Percentiles rank a stretch among this genome's conserved stretches.
These are phyloP conservation scores for Fusarium sacchari DNA, from an alignment of 2,329 filamentous ascomycete genomes.

Conservation along the genomic window DNA sequence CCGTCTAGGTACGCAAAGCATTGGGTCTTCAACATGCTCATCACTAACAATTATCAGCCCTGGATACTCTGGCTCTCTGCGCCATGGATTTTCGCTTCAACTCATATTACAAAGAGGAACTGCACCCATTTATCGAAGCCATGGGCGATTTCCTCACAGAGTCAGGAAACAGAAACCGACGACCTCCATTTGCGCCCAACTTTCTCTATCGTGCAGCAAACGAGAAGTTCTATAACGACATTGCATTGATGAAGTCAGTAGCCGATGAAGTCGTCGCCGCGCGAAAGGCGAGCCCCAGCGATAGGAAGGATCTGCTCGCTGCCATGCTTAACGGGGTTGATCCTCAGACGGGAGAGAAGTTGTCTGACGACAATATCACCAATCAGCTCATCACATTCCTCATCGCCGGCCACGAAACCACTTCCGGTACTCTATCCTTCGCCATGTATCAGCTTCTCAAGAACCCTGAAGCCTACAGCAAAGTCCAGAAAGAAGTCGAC, in stretches of 20 bases:
- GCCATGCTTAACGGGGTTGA: conserved; percentile 77
- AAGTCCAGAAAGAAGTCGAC: conserved; percentile 75
- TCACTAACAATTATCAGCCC: conserved; percentile 50
- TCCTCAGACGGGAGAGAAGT: conserved; percentile 71
- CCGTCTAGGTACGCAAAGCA: conserved; percentile 56
- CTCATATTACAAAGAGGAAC: conserved; percentile 73
- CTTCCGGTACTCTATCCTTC: conserved; percentile 73
- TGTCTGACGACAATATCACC: conserved; percentile 71
- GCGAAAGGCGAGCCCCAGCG: conserved; percentile 63
- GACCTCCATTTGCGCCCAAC: conserved; percentile 57
- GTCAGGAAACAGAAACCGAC: conserved; percentile 59
- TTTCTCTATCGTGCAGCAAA: conserved; percentile 61
- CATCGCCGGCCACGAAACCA: conserved; percentile 78
- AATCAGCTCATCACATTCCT: conserved; percentile 80
- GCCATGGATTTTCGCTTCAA: conserved; percentile 80
- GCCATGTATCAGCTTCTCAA: conserved; percentile 72
- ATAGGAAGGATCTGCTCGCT: conserved; percentile 73
- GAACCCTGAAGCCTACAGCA: conserved; percentile 66
- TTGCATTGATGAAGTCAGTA: conserved; percentile 63
- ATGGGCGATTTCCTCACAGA: conserved; percentile 73
- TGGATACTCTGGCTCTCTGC: conserved; percentile 78
- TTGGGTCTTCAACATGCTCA: background rate
- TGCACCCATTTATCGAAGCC: conserved; percentile 75
- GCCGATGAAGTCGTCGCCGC: conserved; percentile 69
- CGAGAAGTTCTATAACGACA: conserved; percentile 64